Percentiles rank a stretch among this genome's conserved stretches.
These are phyloP conservation scores for Linum tenue DNA, from an alignment of 345 rosid species.

Conservation along the genomic window DNA sequence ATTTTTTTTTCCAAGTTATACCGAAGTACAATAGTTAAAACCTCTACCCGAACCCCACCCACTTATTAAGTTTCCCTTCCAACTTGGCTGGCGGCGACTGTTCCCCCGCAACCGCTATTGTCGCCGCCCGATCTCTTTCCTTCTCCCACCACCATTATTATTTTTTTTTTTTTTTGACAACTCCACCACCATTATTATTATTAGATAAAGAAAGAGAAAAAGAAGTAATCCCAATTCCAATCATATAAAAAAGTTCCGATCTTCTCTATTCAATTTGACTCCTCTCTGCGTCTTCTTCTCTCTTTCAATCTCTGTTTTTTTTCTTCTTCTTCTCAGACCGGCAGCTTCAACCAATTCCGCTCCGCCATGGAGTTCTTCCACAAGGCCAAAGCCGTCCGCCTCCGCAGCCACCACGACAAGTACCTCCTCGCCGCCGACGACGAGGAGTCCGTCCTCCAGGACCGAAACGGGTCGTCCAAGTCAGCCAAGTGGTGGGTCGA, in stretches of 20 bases:
- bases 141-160: no score
- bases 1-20: no score
- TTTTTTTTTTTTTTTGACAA: no score
- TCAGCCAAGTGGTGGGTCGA: conserved; percentile 21
- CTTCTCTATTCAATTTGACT: neutral
- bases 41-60: no score
- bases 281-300: neutral
- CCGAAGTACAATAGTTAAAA: no score
- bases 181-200: neutral
- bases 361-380: conserved; percentile 1
- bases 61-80: no score
- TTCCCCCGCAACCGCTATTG: no score
- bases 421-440: conserved; percentile 25
- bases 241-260: neutral
- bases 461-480: conserved; percentile 26
- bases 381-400: conserved; percentile 25
- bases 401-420: conserved; percentile 30
- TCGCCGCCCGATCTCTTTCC: no score
- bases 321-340: neutral
- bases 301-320: neutral
- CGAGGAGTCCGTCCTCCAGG: conserved; percentile 21
- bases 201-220: no score
- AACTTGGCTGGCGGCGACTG: no score
- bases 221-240: neutral
- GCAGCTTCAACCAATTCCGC: neutral